These are phyloP conservation scores for Agarophyton chilense DNA, from an alignment of 23 red algal species.

Conservation along the genomic window DNA sequence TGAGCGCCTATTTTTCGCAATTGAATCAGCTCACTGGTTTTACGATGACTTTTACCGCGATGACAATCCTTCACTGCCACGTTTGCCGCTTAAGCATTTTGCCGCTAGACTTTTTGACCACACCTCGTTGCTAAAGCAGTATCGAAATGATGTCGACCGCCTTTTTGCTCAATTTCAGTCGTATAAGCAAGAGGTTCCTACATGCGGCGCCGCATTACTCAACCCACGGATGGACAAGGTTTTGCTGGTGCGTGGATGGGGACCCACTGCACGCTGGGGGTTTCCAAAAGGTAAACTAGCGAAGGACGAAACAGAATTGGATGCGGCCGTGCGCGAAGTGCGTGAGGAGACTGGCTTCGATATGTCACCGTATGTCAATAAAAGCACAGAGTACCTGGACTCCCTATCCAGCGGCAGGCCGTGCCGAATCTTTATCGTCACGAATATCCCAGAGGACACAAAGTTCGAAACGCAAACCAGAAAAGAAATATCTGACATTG, in stretches of 20 bases:
- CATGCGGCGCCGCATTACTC: conserved; percentile 78
- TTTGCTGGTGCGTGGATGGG: conserved; percentile 81
- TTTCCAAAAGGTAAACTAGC: conserved; percentile 99
- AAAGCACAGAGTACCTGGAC: conserved; percentile 48
- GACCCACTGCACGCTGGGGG: conserved; percentile 76
- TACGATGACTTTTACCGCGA: conserved; percentile 97
- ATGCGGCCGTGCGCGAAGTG: conserved; percentile 83
- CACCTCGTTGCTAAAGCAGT: conserved; percentile 61
- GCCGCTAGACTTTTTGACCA: conserved; percentile 80
- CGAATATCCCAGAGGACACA: conserved; percentile 77
- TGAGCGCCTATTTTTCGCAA: conserved; percentile 93
- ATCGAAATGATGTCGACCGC: conserved; percentile 67
- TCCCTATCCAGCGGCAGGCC: conserved; percentile 39
- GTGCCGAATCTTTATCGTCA: conserved; percentile 81
- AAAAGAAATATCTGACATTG: conserved; percentile 96
- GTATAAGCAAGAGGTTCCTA: conserved; percentile 96
- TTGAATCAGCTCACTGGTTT: conserved; percentile 99
- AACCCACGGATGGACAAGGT: conserved; percentile 84
- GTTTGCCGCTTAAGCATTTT: conserved; percentile 78
- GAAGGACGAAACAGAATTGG: conserved; percentile 81
- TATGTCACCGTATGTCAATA: conserved; percentile 46
- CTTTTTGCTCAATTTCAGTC: conserved; percentile 83
- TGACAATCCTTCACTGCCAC: conserved; percentile 71
- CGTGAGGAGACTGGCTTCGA: conserved; percentile 95
- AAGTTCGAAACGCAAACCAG: conserved; percentile 84